Evolutionary conservation across 768 basidiomycete genomes (phyloP).

Genomic region (Phylloporus scabripes): DNA sequence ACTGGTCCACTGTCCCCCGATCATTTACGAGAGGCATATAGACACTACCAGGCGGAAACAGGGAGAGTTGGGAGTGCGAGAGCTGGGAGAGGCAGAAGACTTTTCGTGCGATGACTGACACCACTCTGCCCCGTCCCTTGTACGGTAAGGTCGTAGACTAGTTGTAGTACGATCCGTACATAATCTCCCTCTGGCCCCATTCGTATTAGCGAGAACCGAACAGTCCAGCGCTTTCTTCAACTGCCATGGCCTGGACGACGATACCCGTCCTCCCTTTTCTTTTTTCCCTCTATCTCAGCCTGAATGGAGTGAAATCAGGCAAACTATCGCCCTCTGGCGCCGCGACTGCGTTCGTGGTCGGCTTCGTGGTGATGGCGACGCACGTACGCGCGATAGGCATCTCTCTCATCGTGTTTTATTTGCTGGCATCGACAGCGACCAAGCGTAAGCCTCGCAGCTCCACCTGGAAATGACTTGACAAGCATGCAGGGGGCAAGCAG

Average conservation of each 20-base stretch:
- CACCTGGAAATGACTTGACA: not conserved
- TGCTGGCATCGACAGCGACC: slow-evolving; percentile 77
- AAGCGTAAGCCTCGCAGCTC: slow-evolving; percentile 47
- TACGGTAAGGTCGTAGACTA: too few relatives aligned
- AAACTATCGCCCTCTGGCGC: slow-evolving; percentile 79
- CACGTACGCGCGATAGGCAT: slow-evolving; percentile 59
- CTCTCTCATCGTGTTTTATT: slow-evolving; percentile 70
- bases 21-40: slow-evolving; percentile 85
- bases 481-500: slow-evolving; percentile 57
- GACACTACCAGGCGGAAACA: slow-evolving; percentile 74
- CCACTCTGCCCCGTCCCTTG: too few relatives aligned
- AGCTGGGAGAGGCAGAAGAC: slow-evolving; percentile 59
- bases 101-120: slow-evolving; percentile 57
- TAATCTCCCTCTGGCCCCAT: too few relatives aligned
- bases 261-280: slow-evolving; percentile 39
- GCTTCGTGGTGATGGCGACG: slow-evolving; percentile 58
- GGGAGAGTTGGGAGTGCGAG: slow-evolving; percentile 77
- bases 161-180: too few relatives aligned
- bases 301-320: slow-evolving; percentile 66
- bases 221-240: not conserved
- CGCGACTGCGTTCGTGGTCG: slow-evolving; percentile 67
- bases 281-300: slow-evolving; percentile 49
- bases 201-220: not conserved
- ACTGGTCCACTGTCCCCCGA: slow-evolving; percentile 80
- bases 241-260: slow-evolving; percentile 21